Base-by-base conservation (phyloP, 306 rosid species). In the Hippophae tibetana region DNA sequence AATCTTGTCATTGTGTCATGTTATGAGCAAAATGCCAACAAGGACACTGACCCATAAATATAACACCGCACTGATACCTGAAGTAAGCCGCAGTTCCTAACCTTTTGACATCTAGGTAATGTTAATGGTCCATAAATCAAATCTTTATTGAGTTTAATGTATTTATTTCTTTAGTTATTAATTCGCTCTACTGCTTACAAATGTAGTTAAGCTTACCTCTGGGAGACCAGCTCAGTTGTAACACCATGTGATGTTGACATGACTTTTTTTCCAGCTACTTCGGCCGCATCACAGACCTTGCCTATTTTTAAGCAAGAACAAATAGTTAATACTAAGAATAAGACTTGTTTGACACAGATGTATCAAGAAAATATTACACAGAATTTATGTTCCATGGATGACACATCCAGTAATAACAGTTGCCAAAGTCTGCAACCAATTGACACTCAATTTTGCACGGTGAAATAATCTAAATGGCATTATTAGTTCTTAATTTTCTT, bases 221-320 rank as follows among this genome's bases (percentile, higher is more conserved):
- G 90, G 60, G 82, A 66, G 26, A 83, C 93, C 26, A 87, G 82
- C 62, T 92, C 96, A 5, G 95, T 92, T 38, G 98, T 92, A 60
- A 92, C 98, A 12, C 83, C 74, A 62, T 89, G 80, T 54, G 98
- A 74, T 27, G 95, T 87, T 67, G 96, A 77, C 96, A 92, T 76
- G 64, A 85, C 98, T 76, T 85, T 86, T 76, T 73, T 92, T 47
- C 98, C 95, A 27, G 98, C 76, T 42, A 83, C 86, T 80, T 92
- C 98, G 69, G 85, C 93, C 57, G 98, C 95, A 64, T 92, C 98
- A 1, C 87, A 85, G 57, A 87, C 88, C 78, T 78, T 87, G 80
- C 78, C 98, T 92, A 67, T 64, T 65, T 53, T 58, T 66, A 72
- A 58, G 57, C 62, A 53, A 67, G 67, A 14, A 44, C 58, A 1